These are phyloP conservation scores for Fusarium lateritium DNA, from an alignment of 2,329 filamentous ascomycete genomes.

Conservation along the genomic window DNA sequence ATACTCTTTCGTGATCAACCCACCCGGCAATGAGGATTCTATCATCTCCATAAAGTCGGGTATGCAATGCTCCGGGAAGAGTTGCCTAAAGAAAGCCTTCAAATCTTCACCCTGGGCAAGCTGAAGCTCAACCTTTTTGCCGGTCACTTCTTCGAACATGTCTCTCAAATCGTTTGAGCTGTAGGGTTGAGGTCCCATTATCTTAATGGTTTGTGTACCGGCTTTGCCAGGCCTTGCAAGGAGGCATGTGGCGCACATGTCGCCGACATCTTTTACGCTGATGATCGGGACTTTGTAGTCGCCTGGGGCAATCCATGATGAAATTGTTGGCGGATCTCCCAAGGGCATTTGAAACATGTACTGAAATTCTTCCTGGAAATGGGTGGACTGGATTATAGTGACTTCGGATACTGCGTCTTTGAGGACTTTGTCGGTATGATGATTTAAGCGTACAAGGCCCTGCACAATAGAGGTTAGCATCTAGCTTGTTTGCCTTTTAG, in stretches of 20 bases:
- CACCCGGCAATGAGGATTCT: slow-evolving; percentile 46
- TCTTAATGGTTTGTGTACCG: slow-evolving; percentile 34
- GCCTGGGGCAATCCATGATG: slow-evolving; percentile 45
- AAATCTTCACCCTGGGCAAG: slow-evolving; percentile 45
- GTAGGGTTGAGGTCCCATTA: slow-evolving; percentile 50
- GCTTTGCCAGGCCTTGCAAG: slow-evolving; percentile 25
- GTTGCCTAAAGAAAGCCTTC: slow-evolving; percentile 38
- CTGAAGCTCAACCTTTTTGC: slow-evolving; percentile 39
- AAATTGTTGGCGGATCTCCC: slow-evolving; percentile 40
- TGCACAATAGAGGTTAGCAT: slow-evolving; percentile 11
- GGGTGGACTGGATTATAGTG: slow-evolving; percentile 37
- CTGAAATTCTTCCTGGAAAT: slow-evolving; percentile 43
- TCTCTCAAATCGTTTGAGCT: slow-evolving; percentile 48
- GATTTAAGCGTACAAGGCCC: slow-evolving; percentile 46
- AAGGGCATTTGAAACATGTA: slow-evolving; percentile 35
- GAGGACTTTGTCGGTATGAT: slow-evolving; percentile 38
- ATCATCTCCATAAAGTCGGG: slow-evolving; percentile 50
- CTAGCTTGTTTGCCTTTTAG: accelerated
- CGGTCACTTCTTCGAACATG: slow-evolving; percentile 47
- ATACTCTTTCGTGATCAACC: slow-evolving; percentile 46
- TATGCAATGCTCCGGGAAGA: slow-evolving; percentile 39
- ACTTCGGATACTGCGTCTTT: slow-evolving; percentile 32
- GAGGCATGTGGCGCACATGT: slow-evolving; percentile 40
- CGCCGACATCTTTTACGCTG: slow-evolving; percentile 50
- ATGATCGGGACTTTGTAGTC: slow-evolving; percentile 52